phyloP scores from a whole-genome alignment of 805 yeast species.

The Yamadazyma tumulicola region DNA sequence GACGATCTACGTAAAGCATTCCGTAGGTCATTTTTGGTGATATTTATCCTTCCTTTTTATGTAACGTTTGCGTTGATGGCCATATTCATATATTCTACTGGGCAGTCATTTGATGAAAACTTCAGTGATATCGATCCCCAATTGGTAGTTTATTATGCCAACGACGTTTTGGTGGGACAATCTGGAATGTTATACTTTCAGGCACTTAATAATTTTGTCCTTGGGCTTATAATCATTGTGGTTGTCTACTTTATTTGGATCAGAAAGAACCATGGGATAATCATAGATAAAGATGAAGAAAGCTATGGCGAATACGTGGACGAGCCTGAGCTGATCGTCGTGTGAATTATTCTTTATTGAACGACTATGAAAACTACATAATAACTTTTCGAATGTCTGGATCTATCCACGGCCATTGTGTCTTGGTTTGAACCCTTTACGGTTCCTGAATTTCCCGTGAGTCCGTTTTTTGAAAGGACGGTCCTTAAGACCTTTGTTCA shows the following conservation, averaged over 20 bases:
- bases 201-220: constrained; percentile 12
- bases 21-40: constrained; percentile 21
- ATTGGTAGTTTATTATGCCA: neutral
- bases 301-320: constrained; percentile 6
- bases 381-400: too few relatives aligned
- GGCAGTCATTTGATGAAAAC: neutral
- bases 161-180: constrained; percentile 2
- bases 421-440: neutral
- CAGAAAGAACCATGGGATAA: constrained; percentile 26
- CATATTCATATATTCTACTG: neutral
- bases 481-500: constrained; percentile 20
- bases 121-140: neutral
- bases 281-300: constrained; percentile 17
- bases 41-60: constrained; percentile 23
- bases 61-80: neutral
- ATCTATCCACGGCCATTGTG: too few relatives aligned
- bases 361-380: too few relatives aligned
- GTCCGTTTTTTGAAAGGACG: constrained; percentile 7
- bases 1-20: constrained; percentile 19
- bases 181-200: constrained; percentile 3
- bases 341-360: too few relatives aligned
- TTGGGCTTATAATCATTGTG: constrained; percentile 12
- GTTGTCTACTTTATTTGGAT: constrained; percentile 27
- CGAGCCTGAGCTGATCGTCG: too few relatives aligned
- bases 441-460: constrained; percentile 2